These are phyloP conservation scores for Alternaria solani DNA, from an alignment of 2,329 filamentous ascomycete species.

Conservation along the genomic window DNA sequence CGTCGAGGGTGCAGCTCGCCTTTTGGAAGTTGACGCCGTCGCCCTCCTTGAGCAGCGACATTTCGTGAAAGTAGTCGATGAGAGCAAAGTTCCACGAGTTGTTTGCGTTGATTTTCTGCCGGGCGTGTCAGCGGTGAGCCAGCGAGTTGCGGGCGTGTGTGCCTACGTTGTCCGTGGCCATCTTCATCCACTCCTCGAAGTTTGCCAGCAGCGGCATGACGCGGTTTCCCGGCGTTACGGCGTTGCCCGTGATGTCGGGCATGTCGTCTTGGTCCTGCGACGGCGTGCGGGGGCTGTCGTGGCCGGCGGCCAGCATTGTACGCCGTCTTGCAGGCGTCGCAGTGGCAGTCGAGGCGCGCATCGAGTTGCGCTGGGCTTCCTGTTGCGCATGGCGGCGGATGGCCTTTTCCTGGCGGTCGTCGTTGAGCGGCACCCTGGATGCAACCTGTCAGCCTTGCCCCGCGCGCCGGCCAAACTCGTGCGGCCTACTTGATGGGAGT, in stretches of 20 bases:
- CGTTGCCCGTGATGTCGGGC: slow-evolving; percentile 70
- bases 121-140: slow-evolving; percentile 19
- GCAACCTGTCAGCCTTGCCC: slow-evolving; percentile 5
- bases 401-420: slow-evolving; percentile 92
- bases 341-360: slow-evolving; percentile 74
- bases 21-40: slow-evolving; percentile 99
- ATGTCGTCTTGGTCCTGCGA: slow-evolving; percentile 60
- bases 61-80: slow-evolving; percentile 99
- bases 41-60: slow-evolving; percentile 95
- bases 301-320: slow-evolving; percentile 62
- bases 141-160: background rate
- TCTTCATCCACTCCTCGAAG: slow-evolving; percentile 99
- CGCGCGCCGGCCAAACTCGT: background rate
- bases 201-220: slow-evolving; percentile 89
- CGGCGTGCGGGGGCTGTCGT: slow-evolving; percentile 61
- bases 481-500: slow-evolving; percentile 38
- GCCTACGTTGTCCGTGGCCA: slow-evolving; percentile 88
- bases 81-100: slow-evolving; percentile 99
- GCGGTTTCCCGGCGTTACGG: slow-evolving; percentile 93
- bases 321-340: slow-evolving; percentile 75
- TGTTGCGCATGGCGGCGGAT: slow-evolving; percentile 86
- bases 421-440: slow-evolving; percentile 88
- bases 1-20: slow-evolving; percentile 95
- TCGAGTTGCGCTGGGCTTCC: slow-evolving; percentile 89
- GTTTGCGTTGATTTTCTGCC: slow-evolving; percentile 81